These are phyloP conservation scores for Tricholoma furcatifolium DNA, from an alignment of 768 basidiomycete species.

Conservation along the genomic window DNA sequence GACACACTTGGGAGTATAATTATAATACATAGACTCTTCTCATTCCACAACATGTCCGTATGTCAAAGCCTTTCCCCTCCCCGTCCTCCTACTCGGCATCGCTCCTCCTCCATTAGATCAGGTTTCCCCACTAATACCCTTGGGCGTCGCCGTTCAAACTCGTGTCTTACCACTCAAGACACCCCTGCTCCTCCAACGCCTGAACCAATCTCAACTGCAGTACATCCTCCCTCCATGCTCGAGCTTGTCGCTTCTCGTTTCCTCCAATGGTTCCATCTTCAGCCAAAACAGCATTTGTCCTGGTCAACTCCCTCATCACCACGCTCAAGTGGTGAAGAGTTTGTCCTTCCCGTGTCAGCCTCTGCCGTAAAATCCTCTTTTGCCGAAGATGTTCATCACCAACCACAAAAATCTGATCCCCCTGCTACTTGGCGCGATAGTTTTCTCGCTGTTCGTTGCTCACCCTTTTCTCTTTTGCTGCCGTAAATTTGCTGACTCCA, in stretches of 20 bases:
- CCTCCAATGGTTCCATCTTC: constrained; percentile 51
- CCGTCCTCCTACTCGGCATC: constrained; percentile 47
- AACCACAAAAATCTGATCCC: constrained; percentile 20
- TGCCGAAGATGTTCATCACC: constrained; percentile 38
- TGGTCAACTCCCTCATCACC: constrained; percentile 49
- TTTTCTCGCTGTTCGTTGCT: constrained; percentile 31
- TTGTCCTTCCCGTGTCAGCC: constrained; percentile 55
- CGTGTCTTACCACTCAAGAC: constrained; percentile 29
- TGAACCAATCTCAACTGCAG: constrained; percentile 17
- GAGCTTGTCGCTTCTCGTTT: constrained; percentile 48
- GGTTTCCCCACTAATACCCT: constrained; percentile 50
- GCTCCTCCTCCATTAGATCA: constrained; percentile 60
- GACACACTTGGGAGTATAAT: constrained; percentile 5
- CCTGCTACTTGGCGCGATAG: constrained; percentile 24
- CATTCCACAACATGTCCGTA: constrained; percentile 15
- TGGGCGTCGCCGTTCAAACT: constrained; percentile 53
- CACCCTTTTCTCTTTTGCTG: constrained; percentile 1
- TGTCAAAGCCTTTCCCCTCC: constrained; percentile 28
- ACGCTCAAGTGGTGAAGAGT: constrained; percentile 40
- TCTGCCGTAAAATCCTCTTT: constrained; percentile 41
- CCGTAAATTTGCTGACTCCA: constrained; percentile 9
- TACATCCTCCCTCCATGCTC: constrained; percentile 45
- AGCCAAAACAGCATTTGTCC: constrained; percentile 37
- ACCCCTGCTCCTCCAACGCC: constrained; percentile 15
- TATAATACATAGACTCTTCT: too few species aligned